Conservation (phyloP, 768 basidiomycete genomes). For the Tricholoma furcatifolium region DNA sequence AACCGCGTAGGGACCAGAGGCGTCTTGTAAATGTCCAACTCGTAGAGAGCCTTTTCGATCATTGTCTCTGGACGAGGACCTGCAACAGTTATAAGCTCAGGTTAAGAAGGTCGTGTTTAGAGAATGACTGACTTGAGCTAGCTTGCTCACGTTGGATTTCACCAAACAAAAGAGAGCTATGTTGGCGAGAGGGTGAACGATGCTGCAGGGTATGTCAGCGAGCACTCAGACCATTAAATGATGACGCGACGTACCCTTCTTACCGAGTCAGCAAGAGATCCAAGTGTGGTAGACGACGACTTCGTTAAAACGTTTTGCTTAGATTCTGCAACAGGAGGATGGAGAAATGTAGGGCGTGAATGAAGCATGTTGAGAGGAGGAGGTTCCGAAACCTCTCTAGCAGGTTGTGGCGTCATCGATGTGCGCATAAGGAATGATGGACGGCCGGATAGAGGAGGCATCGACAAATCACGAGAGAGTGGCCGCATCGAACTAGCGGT, state of each 20-base stretch:
- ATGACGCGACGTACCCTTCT: conserved; percentile 45
- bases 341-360: conserved; percentile 70
- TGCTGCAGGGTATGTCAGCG: conserved; percentile 29
- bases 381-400: conserved; percentile 62
- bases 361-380: conserved; percentile 62
- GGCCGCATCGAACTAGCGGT: conserved; percentile 25
- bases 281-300: conserved; percentile 46
- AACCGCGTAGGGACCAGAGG: conserved; percentile 69
- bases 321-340: conserved; percentile 42
- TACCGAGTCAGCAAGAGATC: conserved; percentile 55
- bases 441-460: conserved; percentile 45
- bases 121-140: conserved; percentile 27
- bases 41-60: conserved; percentile 67
- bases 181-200: conserved; percentile 51
- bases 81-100: conserved; percentile 8
- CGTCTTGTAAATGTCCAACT: conserved; percentile 77
- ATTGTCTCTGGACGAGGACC: conserved; percentile 40
- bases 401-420: conserved; percentile 67
- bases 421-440: conserved; percentile 62
- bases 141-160: conserved; percentile 32
- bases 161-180: conserved; percentile 50
- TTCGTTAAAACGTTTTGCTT: conserved; percentile 24
- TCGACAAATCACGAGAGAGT: conserved; percentile 39
- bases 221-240: conserved; percentile 2
- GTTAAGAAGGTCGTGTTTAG: background rate